A percentile compares a stretch with the other conserved stretches of the same genome.
These are phyloP conservation scores for Septoria linicola DNA, from an alignment of 2,329 filamentous ascomycete genomes.

Conservation along the genomic window DNA sequence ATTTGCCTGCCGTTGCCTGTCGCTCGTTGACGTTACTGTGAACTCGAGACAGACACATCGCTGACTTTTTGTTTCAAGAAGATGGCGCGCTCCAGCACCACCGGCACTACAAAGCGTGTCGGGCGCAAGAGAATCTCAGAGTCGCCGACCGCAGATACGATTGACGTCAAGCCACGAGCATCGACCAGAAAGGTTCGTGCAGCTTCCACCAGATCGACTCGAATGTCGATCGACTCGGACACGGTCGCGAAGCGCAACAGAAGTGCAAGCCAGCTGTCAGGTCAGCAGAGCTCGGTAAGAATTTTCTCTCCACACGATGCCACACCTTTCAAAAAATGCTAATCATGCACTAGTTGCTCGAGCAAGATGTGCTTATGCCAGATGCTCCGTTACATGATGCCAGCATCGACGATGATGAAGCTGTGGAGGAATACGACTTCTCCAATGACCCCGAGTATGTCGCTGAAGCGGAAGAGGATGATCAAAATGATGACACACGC, in stretches of 20 bases:
- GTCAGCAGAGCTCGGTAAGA: too few species aligned
- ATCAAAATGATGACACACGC: constrained; percentile 23
- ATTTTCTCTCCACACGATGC: too few species aligned
- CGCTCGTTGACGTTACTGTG: neutral
- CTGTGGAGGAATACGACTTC: constrained; percentile 30
- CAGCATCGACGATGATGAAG: constrained; percentile 5
- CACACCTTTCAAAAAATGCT: neutral
- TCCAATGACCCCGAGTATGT: constrained; percentile 21
- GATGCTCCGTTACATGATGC: constrained; percentile 4
- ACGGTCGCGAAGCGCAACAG: neutral
- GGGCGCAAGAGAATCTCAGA: constrained; percentile 13
- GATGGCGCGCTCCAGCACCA: constrained; percentile 5
- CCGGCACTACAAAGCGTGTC: constrained; percentile 1
- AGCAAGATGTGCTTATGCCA: neutral
- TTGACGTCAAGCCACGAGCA: constrained; percentile 19
- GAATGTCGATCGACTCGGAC: neutral
- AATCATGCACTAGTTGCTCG: neutral
- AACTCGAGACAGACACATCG: neutral
- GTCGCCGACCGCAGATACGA: constrained; percentile 18
- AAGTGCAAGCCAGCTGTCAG: too few species aligned
- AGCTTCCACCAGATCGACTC: neutral
- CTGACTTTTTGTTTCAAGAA: constrained; percentile 1
- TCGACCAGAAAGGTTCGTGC: neutral
- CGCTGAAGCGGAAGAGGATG: constrained; percentile 23
- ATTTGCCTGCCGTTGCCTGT: too few species aligned